These are phyloP conservation scores for Penicillium dipodomyicola DNA, from an alignment of 495 filamentous ascomycete genomes.

Conservation along the genomic window DNA sequence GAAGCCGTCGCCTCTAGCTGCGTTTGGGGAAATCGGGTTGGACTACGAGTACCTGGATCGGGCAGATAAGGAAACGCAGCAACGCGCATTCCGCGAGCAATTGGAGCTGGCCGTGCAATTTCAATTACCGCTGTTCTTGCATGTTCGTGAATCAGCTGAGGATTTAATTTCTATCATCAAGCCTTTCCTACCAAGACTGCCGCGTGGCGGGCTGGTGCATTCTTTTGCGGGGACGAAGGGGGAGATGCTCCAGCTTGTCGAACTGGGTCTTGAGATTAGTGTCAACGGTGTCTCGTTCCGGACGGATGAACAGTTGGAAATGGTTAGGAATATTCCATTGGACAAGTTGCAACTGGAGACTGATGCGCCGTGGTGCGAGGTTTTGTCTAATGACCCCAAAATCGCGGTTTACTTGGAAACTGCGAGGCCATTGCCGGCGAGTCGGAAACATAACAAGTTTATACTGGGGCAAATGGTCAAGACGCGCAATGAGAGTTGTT, in stretches of 20 bases:
- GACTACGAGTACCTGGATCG: slow-evolving; percentile 33
- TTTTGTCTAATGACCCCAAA: slow-evolving; percentile 21
- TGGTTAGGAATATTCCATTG: slow-evolving; percentile 30
- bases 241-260: slow-evolving; percentile 29
- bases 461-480: slow-evolving; percentile 33
- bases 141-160: slow-evolving; percentile 26
- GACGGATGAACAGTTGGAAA: slow-evolving; percentile 27
- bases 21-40: slow-evolving; percentile 33
- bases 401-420: slow-evolving; percentile 21
- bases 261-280: slow-evolving; percentile 31
- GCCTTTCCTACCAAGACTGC: slow-evolving; percentile 22
- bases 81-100: slow-evolving; percentile 30
- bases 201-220: slow-evolving; percentile 30
- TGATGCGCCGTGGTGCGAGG: slow-evolving; percentile 37
- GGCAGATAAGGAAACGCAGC: slow-evolving; percentile 30
- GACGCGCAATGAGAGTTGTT: slow-evolving; percentile 33
- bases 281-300: slow-evolving; percentile 33
- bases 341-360: slow-evolving; percentile 34
- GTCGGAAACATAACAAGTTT: slow-evolving; percentile 32
- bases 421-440: slow-evolving; percentile 20
- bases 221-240: slow-evolving; percentile 31
- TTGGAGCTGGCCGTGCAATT: slow-evolving; percentile 26
- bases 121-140: slow-evolving; percentile 31
- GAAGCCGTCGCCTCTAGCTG: slow-evolving; percentile 22
- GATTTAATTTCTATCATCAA: slow-evolving; percentile 32